These are phyloP conservation scores for Botrytis medusae DNA, from an alignment of 2,329 filamentous ascomycete genomes.

Conservation along the genomic window DNA sequence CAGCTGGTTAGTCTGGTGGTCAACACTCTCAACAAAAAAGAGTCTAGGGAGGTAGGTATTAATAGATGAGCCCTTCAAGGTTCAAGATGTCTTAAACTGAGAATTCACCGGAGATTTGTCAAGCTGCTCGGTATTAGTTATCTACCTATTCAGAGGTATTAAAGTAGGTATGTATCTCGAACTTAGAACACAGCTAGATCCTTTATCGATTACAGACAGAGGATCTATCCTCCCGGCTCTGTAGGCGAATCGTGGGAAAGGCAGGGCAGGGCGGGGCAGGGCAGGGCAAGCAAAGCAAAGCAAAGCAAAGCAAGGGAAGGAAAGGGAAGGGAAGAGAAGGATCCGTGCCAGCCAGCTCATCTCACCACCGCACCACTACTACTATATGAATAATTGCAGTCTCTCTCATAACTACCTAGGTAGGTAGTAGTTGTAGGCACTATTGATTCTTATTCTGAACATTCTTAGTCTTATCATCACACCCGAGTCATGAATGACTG, in stretches of 20 bases:
- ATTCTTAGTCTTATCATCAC: neutral
- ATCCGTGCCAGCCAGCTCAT: constrained; percentile 10
- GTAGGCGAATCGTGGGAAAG: neutral
- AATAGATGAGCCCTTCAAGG: neutral
- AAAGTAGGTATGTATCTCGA: neutral
- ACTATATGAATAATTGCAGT: neutral
- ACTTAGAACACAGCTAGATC: neutral
- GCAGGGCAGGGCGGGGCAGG: neutral
- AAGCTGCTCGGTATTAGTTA: too few species aligned
- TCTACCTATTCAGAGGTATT: neutral
- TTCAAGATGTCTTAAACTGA: neutral
- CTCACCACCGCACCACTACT: neutral
- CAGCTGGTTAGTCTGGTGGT: neutral
- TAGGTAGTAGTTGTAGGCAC: neutral
- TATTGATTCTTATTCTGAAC: neutral
- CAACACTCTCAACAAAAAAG: neutral
- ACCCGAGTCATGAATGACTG: neutral
- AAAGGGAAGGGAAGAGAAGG: neutral
- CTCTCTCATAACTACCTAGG: neutral
- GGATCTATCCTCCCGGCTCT: neutral
- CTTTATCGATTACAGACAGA: neutral
- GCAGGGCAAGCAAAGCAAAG: neutral
- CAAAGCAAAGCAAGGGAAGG: neutral
- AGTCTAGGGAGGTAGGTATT: neutral
- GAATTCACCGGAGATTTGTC: neutral